These are phyloP conservation scores for Hemerocallis citrina DNA, from an alignment of 106 monocot genomes.

Conservation along the genomic window DNA sequence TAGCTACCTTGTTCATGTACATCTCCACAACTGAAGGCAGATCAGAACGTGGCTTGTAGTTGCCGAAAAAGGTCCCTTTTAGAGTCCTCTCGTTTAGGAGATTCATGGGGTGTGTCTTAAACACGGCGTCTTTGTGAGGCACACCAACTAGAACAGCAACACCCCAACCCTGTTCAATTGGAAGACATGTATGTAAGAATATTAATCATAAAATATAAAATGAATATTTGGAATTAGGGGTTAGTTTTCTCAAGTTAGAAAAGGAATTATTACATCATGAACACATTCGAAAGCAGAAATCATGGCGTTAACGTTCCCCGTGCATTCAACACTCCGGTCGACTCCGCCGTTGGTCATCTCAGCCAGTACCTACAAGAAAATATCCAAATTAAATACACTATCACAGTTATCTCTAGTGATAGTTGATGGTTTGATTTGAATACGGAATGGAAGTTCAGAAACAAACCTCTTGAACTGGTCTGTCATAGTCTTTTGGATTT, in stretches of 20 bases:
- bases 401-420: no score
- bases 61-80: slow-evolving; percentile 82
- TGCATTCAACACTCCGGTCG: slow-evolving; percentile 68
- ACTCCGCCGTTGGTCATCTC: slow-evolving; percentile 84
- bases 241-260: not conserved
- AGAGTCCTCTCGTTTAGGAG: slow-evolving; percentile 71
- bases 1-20: slow-evolving; percentile 66
- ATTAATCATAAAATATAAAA: not conserved
- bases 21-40: slow-evolving; percentile 64
- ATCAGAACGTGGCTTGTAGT: slow-evolving; percentile 81
- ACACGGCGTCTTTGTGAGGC: slow-evolving; percentile 63
- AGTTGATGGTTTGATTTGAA: no score
- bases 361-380: slow-evolving; percentile 38
- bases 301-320: slow-evolving; percentile 71
- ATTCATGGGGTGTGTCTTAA: slow-evolving; percentile 70
- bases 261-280: slow-evolving; percentile 42
- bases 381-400: no score
- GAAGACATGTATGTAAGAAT: not conserved
- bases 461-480: no score
- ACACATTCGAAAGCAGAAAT: slow-evolving; percentile 88
- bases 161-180: slow-evolving; percentile 68
- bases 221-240: not conserved
- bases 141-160: slow-evolving; percentile 82
- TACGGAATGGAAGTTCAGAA: no score
- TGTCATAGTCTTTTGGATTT: no score